Evolutionary conservation across 352 stramenopile genomes (phyloP).

Genomic region (Globisporangium splendens): DNA sequence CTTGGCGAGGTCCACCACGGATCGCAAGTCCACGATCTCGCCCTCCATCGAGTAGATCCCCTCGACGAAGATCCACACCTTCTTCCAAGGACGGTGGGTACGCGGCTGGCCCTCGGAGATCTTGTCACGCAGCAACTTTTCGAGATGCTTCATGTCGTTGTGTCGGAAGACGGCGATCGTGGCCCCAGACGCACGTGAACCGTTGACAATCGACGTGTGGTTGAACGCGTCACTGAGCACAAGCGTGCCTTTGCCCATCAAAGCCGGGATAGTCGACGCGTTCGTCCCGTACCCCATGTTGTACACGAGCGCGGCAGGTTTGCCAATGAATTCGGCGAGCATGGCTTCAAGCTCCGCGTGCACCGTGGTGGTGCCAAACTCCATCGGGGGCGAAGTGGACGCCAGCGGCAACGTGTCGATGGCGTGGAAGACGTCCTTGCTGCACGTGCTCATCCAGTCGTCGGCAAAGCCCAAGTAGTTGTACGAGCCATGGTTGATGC

Average conservation of each 20-base stretch:
- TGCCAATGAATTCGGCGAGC: slow-evolving; percentile 90
- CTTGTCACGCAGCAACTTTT: slow-evolving; percentile 63
- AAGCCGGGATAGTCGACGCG: slow-evolving; percentile 90
- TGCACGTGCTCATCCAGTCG: slow-evolving; percentile 92
- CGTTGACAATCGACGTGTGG: slow-evolving; percentile 97
- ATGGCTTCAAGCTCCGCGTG: slow-evolving; percentile 86
- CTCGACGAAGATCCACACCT: slow-evolving; percentile 94
- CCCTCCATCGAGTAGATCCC: slow-evolving; percentile 97
- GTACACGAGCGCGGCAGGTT: slow-evolving; percentile 92
- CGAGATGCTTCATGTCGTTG: slow-evolving; percentile 91
- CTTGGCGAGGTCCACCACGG: slow-evolving; percentile 88
- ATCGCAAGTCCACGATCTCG: slow-evolving; percentile 89
- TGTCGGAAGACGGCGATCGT: slow-evolving; percentile 93
- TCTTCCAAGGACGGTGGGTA: slow-evolving; percentile 92
- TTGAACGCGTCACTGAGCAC: slow-evolving; percentile 95
- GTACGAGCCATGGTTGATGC: slow-evolving; percentile 94
- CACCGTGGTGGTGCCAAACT: slow-evolving; percentile 56
- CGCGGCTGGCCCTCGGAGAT: slow-evolving; percentile 69
- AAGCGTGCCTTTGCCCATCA: slow-evolving; percentile 89
- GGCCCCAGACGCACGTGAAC: slow-evolving; percentile 84
- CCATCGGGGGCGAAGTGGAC: slow-evolving; percentile 20
- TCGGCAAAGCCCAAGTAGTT: slow-evolving; percentile 97
- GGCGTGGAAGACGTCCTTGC: slow-evolving; percentile 58
- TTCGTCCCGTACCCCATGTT: slow-evolving; percentile 99
- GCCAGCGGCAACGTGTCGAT: slow-evolving; percentile 62